A percentile compares a stretch with the other conserved stretches of the same genome.
Evolutionary conservation across 2,329 filamentous ascomycete genomes (phyloP).

Genomic region (Alternaria incomplexa): DNA sequence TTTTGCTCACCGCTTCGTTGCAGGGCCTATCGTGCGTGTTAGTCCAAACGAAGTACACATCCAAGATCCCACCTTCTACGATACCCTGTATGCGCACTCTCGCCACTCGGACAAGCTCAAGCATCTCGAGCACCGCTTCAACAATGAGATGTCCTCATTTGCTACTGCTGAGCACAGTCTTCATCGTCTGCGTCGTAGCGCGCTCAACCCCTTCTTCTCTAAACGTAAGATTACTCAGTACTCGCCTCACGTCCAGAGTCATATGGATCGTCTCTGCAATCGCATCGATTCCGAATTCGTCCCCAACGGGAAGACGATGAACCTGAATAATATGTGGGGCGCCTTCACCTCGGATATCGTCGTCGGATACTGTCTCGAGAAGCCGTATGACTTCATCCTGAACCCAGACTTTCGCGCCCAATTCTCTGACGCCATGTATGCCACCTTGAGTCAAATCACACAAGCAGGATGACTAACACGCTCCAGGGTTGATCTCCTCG

Average conservation of each 20-base stretch:
- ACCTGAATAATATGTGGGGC: neutral
- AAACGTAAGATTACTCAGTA: neutral
- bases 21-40: slow-evolving; percentile 8
- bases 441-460: neutral
- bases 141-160: slow-evolving; percentile 1
- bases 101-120: neutral
- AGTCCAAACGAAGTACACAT: slow-evolving; percentile 5
- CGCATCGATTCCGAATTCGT: neutral
- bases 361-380: neutral
- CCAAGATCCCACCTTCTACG: neutral
- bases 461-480: neutral
- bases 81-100: neutral
- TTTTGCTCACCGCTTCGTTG: neutral
- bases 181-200: slow-evolving; percentile 3
- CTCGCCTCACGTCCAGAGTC: neutral
- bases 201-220: slow-evolving; percentile 29
- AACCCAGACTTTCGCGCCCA: neutral
- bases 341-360: neutral
- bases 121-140: neutral
- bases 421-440: neutral
- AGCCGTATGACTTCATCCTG: neutral
- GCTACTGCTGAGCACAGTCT: slow-evolving; percentile 1
- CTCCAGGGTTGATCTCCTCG: neutral
- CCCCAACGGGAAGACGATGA: neutral
- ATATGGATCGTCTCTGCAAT: neutral